Percentiles rank a stretch among this genome's conserved stretches.
These are phyloP conservation scores for Metschnikowia aberdeeniae DNA, from an alignment of 805 yeast species.

Conservation along the genomic window DNA sequence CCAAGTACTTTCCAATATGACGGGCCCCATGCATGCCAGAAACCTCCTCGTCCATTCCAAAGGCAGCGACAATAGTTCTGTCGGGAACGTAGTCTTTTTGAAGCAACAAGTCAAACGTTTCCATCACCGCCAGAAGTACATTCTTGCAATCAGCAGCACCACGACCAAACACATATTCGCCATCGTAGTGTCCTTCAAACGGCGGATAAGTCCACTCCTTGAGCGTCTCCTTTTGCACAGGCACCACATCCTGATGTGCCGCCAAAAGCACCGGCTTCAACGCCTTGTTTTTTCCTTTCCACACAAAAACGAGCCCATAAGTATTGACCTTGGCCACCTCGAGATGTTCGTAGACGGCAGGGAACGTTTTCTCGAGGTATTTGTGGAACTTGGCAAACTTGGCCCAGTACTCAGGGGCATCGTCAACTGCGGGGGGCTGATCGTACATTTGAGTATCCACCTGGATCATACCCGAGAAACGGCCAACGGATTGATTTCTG, in stretches of 20 bases:
- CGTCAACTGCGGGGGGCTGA: conserved; percentile 16
- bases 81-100: conserved; percentile 10
- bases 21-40: conserved; percentile 17
- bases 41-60: conserved; percentile 21
- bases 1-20: conserved; percentile 13
- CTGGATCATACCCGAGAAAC: conserved; percentile 15
- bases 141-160: conserved; percentile 20
- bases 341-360: conserved; percentile 30
- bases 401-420: conserved; percentile 17
- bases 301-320: conserved; percentile 34
- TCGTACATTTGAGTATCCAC: conserved; percentile 18
- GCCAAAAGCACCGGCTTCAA: conserved; percentile 35
- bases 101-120: conserved; percentile 16
- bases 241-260: conserved; percentile 43
- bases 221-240: conserved; percentile 37
- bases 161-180: conserved; percentile 19
- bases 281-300: conserved; percentile 30
- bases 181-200: conserved; percentile 33
- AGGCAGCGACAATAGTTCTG: conserved; percentile 16
- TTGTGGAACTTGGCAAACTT: conserved; percentile 25
- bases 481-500: conserved; percentile 10
- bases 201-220: conserved; percentile 38
- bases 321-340: conserved; percentile 34
- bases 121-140: conserved; percentile 16
- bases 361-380: conserved; percentile 30